A percentile compares a stretch with the other conserved stretches of the same genome.
These are phyloP conservation scores for Crepidotus variabilis DNA, from an alignment of 768 basidiomycete genomes.

Conservation along the genomic window DNA sequence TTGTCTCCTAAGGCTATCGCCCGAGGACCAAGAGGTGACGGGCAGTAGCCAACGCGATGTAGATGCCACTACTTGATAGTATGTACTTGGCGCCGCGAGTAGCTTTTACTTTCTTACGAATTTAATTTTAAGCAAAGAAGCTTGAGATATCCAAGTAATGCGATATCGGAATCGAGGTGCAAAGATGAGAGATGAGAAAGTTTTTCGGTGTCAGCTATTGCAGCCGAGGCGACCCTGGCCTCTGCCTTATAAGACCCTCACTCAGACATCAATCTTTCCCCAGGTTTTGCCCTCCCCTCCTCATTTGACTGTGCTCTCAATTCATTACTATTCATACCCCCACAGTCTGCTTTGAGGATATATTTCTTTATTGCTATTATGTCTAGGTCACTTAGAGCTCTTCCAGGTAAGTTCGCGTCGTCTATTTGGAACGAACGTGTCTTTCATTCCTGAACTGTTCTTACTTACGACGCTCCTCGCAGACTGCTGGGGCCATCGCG, in stretches of 20 bases:
- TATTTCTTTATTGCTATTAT: neutral
- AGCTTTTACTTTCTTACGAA: neutral
- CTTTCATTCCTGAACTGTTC: neutral
- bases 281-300: neutral
- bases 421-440: neutral
- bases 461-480: neutral
- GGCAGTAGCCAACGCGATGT: neutral
- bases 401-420: conserved; percentile 1
- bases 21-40: neutral
- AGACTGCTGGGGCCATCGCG: conserved; percentile 71
- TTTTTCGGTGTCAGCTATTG: neutral
- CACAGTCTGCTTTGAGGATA: neutral
- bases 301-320: neutral
- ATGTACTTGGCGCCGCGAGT: neutral
- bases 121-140: neutral
- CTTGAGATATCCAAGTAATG: neutral
- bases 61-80: neutral
- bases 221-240: neutral
- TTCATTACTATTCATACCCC: neutral
- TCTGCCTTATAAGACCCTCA: neutral
- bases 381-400: neutral
- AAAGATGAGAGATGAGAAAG: neutral
- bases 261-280: neutral
- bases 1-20: neutral
- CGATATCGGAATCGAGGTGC: neutral